Percentiles rank a stretch among this genome's conserved stretches.
phyloP scores from a whole-genome alignment of 164 flowering plant genomes.

The Kalanchoe fedtschenkoi region DNA sequence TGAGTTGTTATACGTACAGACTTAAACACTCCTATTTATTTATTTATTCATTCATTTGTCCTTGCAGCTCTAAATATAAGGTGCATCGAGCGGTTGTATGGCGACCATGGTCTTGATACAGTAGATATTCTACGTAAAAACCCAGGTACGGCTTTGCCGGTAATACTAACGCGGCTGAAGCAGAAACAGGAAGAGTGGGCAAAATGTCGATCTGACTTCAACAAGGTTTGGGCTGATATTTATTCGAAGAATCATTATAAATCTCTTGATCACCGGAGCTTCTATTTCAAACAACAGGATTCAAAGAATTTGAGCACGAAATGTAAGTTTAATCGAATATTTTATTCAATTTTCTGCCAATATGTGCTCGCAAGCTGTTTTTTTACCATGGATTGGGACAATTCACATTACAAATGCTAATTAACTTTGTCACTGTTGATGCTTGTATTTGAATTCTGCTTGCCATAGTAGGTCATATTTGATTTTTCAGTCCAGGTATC shows the following conservation, averaged over 20 bases:
- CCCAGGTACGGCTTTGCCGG: conserved; percentile 39
- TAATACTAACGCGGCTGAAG: conserved; percentile 46
- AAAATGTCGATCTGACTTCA: conserved; percentile 48
- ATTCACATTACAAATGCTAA: neutral
- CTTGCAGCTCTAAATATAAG: conserved; percentile 41
- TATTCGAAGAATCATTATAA: conserved; percentile 63
- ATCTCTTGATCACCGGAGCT: conserved; percentile 71
- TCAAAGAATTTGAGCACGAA: conserved; percentile 56
- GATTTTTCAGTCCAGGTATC: neutral
- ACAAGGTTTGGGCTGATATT: conserved; percentile 65
- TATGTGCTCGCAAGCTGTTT: neutral
- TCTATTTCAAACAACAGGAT: conserved; percentile 70
- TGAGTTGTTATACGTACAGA: neutral
- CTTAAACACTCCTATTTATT: neutral
- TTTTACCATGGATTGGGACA: neutral
- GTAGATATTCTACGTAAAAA: conserved; percentile 48
- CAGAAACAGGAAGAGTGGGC: conserved; percentile 71
- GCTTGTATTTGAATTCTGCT: neutral
- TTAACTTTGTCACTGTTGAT: neutral
- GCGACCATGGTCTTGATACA: conserved; percentile 64
- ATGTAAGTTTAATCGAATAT: conserved; percentile 25
- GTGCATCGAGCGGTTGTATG: conserved; percentile 62
- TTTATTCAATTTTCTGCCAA: neutral
- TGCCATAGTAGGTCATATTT: neutral
- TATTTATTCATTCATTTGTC: neutral